Base-by-base conservation (phyloP, 2,329 filamentous ascomycete species). In the Mycocentrospora acerina region DNA sequence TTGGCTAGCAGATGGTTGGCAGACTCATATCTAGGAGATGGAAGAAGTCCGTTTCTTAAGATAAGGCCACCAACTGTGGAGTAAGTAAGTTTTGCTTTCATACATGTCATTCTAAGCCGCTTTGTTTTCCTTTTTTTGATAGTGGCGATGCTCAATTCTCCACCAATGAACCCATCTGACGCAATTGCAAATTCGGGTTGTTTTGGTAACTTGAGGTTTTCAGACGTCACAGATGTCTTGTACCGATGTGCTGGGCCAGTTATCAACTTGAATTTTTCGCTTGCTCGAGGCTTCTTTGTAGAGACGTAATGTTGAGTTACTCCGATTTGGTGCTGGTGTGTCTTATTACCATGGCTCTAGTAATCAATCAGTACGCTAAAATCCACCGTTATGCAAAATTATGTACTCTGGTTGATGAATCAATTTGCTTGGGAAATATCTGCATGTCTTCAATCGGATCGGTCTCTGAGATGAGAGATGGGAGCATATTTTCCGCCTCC, bases 361-460 rank as follows among this genome's bases (percentile, higher is more conserved):
- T n/a, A n/a, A 12, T 7, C 2, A 4, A 10, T 2, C 12, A 6
- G 13, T 18, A 7, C 13, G 10, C 8, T 8, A n/a, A 10, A n/a
- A 11, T 6, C 25, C n/a, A 4, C 6, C 25, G n/a, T 12, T 5
- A 27, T 11, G 11, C 11, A 4, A 5, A 27, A 14, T 27, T 27
- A 6, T 11, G 25, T 12, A 14, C 12, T 9, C 9, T 9, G 5
- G 11, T 14, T 12, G 25, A 11, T 6, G n/a, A 5, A 6, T 5
- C 13, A 14, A 11, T n/a, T 28, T 13, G 22, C 4, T 13, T 8
- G 24, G 34, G 22, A 5, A 7, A 7, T 4, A 26, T 22, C 9
- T 61, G 53, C 18, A 30, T 55, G n/a, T 64, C 55, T 27, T 62
- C 45, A 32, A 63, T 61, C 3, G 62, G 51, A 35, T 64, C 62